A percentile compares a stretch with the other conserved stretches of the same genome.
Conservation (phyloP, 371 early-diverging fungal genomes). For the Caulochytrium protostelioides region DNA sequence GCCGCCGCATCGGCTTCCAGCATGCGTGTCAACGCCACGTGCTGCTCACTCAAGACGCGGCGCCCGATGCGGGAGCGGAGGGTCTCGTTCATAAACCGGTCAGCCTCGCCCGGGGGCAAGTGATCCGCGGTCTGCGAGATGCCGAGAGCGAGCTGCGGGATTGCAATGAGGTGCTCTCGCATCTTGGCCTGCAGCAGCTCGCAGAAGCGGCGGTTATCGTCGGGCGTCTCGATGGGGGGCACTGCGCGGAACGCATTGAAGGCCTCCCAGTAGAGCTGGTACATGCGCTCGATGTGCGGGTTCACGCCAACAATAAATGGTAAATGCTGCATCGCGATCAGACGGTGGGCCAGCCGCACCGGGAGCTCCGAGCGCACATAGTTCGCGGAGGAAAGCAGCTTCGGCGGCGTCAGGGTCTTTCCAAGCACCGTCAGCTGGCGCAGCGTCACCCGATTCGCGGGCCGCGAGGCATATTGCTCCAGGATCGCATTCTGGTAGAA, state of each 20-base stretch:
- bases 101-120: slow-evolving; percentile 31
- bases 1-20: slow-evolving; percentile 6
- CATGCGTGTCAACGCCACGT: slow-evolving; percentile 51
- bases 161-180: slow-evolving; percentile 45
- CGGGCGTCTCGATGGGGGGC: slow-evolving; percentile 34
- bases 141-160: slow-evolving; percentile 58
- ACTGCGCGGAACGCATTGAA: slow-evolving; percentile 53
- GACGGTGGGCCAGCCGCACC: slow-evolving; percentile 73
- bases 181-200: slow-evolving; percentile 34
- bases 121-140: slow-evolving; percentile 52
- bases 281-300: slow-evolving; percentile 65
- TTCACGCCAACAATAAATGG: slow-evolving; percentile 84
- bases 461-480: slow-evolving; percentile 55
- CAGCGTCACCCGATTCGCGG: slow-evolving; percentile 60
- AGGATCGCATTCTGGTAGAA: slow-evolving; percentile 80
- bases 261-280: slow-evolving; percentile 71
- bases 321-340: slow-evolving; percentile 40
- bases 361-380: slow-evolving; percentile 76
- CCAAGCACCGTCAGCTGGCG: slow-evolving; percentile 85
- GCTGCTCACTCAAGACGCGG: slow-evolving; percentile 80
- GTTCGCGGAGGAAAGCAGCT: slow-evolving; percentile 50
- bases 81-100: slow-evolving; percentile 73
- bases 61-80: slow-evolving; percentile 74
- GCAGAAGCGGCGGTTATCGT: slow-evolving; percentile 49
- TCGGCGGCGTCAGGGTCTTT: slow-evolving; percentile 56